A percentile compares a stretch with the other conserved stretches of the same genome.
These are phyloP conservation scores for Gymnopus androsaceus DNA, from an alignment of 1,284 basidiomycete genomes.

Conservation along the genomic window DNA sequence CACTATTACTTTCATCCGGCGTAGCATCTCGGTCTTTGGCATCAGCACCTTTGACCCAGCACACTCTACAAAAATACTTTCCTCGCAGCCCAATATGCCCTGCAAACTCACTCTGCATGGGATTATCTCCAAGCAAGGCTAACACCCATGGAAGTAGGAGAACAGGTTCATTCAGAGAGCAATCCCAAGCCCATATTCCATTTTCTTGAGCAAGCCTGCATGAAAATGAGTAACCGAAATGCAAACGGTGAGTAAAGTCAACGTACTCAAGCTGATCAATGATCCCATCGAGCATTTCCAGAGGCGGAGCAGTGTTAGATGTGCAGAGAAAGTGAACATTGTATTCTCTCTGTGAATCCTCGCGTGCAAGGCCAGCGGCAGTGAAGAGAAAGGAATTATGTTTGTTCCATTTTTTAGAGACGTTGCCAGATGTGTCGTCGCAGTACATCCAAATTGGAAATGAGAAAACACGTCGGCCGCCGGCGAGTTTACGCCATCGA, in stretches of 20 bases:
- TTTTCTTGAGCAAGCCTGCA: constrained; percentile 18
- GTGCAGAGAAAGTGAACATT: constrained; percentile 26
- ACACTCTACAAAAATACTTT: not conserved
- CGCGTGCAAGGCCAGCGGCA: constrained; percentile 29
- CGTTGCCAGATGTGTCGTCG: constrained; percentile 43
- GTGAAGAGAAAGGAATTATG: constrained; percentile 37
- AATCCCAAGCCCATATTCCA: constrained; percentile 25
- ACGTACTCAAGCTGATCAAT: constrained; percentile 21
- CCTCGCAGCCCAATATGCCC: constrained; percentile 20
- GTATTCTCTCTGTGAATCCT: not conserved
- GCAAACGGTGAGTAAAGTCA: not conserved
- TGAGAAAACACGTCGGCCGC: constrained; percentile 9
- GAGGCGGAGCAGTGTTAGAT: constrained; percentile 27
- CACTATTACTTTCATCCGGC: not conserved
- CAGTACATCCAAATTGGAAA: constrained; percentile 40
- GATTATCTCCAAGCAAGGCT: constrained; percentile 26
- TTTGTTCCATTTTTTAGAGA: constrained; percentile 46
- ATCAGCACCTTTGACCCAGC: not conserved
- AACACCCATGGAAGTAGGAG: constrained; percentile 20
- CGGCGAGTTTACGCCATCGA: constrained; percentile 13
- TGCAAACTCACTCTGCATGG: constrained; percentile 28
- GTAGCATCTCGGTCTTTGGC: not conserved
- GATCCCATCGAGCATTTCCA: constrained; percentile 29
- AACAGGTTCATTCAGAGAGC: constrained; percentile 14
- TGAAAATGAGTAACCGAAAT: too few species aligned